Base-by-base conservation (phyloP, 208 protist species). In the Trypanosoma vivax region DNA sequence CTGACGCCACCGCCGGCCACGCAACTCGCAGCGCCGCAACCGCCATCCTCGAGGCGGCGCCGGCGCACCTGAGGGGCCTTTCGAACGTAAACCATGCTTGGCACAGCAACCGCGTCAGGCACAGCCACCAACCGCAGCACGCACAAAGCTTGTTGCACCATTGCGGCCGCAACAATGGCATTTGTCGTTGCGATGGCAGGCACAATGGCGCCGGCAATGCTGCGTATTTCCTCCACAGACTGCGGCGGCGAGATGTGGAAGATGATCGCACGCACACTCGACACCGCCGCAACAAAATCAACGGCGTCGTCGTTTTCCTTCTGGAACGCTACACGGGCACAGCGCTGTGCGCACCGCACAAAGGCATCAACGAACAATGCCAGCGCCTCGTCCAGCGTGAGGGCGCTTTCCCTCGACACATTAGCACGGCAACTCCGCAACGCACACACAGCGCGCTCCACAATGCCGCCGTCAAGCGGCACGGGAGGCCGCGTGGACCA, bases 171-270 rank as follows among this genome's bases (percentile, higher is more conserved):
- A 27, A 97, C 90, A 27, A 99, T 90, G 18, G 98, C 98, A 66
- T 99, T 99, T 5, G 97, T 98, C 5, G 98, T 98, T 5, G 97
- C 96, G 63, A 99, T 98, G 6, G 98, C 97, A 3, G 97, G 97
- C n/a, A 99, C 96, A 74, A 99, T 99, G 28, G 97, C 95, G 0
- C 97, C 97, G 3, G 97, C 97, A 46, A 99, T 96, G 23, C 90
- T 88, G 33, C 94, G 92, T 10, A 96, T 63, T 19, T 83, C 74
- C 59, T 95, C 92, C 27, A 90, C 57, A 0, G 83, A 82, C 49
- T 89, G 68, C 30, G 14, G 27, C 0, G 73, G 37, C 2, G 37
- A 35, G 30, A 99, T 98, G 74, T 88, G 79, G 70, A 98, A 99
- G 16, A 87, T 68, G 21, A 64, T 38, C 1, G 92, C 79, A 31